phyloP scores from a whole-genome alignment of 2,329 filamentous ascomycete species.

The Talaromyces sp. region DNA sequence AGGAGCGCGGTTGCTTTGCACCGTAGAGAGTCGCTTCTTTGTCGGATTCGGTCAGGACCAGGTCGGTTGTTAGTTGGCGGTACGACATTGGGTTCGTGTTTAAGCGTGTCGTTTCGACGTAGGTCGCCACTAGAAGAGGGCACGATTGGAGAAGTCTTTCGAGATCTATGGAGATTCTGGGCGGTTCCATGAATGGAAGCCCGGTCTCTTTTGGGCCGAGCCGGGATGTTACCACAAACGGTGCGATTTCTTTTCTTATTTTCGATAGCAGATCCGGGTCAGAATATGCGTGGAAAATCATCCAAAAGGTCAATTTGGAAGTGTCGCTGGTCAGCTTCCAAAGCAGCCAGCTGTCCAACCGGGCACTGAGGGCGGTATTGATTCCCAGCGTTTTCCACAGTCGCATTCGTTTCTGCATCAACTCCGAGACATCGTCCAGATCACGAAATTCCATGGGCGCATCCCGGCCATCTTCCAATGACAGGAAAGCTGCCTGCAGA shows the following conservation, averaged over 20 bases:
- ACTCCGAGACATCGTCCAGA: conserved; percentile 44
- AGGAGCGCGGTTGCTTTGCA: conserved; percentile 28
- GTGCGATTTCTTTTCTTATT: conserved; percentile 42
- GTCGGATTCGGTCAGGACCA: conserved; percentile 34
- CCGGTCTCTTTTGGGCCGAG: conserved; percentile 32
- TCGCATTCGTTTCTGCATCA: conserved; percentile 38
- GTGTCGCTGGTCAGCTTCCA: conserved; percentile 54
- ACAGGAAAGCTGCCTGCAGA: conserved; percentile 39
- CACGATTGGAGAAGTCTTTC: conserved; percentile 39
- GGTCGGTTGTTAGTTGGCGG: conserved; percentile 32
- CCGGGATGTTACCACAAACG: conserved; percentile 34
- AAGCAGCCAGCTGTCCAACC: conserved; percentile 44
- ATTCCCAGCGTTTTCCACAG: conserved; percentile 33
- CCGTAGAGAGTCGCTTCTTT: conserved; percentile 24
- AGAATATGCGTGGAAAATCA: conserved; percentile 42
- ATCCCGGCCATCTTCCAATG: conserved; percentile 37
- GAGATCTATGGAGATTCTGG: conserved; percentile 37
- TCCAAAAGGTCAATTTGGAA: conserved; percentile 49
- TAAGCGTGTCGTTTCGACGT: conserved; percentile 43
- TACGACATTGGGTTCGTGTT: conserved; percentile 39
- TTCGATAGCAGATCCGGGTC: conserved; percentile 35
- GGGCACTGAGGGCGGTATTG: conserved; percentile 26
- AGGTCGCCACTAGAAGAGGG: conserved; percentile 41
- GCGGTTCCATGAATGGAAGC: conserved; percentile 39
- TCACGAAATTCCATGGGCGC: conserved; percentile 42